phyloP scores from a whole-genome alignment of 2,329 filamentous ascomycete species.

The Verticillium dahliae region DNA sequence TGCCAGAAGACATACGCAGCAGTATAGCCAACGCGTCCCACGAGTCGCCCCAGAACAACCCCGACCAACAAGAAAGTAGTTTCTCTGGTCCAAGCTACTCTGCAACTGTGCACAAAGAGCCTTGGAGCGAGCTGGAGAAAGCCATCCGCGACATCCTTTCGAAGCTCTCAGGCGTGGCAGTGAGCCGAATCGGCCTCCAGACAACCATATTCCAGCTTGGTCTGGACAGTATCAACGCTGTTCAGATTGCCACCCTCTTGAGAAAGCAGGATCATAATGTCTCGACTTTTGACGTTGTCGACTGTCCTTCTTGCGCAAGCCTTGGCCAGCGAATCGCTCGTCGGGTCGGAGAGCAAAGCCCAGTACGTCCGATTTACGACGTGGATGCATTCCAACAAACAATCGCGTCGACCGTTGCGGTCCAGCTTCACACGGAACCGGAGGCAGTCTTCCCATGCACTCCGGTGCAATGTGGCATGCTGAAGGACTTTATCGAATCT shows the following conservation, averaged over 20 bases:
- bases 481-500: slow-evolving; percentile 66
- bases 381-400: slow-evolving; percentile 29
- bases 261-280: slow-evolving; percentile 51
- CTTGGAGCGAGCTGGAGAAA: slow-evolving; percentile 46
- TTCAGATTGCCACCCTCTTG: slow-evolving; percentile 67
- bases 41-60: not conserved
- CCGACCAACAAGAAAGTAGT: slow-evolving; percentile 6
- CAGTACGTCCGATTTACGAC: slow-evolving; percentile 23
- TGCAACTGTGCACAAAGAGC: too few relatives aligned
- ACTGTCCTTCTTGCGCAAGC: slow-evolving; percentile 42
- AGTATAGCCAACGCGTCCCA: slow-evolving; percentile 8
- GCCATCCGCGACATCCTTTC: slow-evolving; percentile 51
- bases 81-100: not conserved
- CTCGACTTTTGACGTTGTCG: slow-evolving; percentile 68
- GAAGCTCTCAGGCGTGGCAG: slow-evolving; percentile 46
- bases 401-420: slow-evolving; percentile 20
- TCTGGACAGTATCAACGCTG: slow-evolving; percentile 82
- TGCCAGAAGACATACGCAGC: slow-evolving; percentile 15
- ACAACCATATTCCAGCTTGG: slow-evolving; percentile 85
- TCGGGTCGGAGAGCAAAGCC: not conserved
- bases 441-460: slow-evolving; percentile 70
- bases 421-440: slow-evolving; percentile 10
- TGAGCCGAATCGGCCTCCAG: slow-evolving; percentile 43
- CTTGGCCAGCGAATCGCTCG: slow-evolving; percentile 20
- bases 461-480: slow-evolving; percentile 70